These are phyloP conservation scores for Exophiala spinifera DNA, from an alignment of 2,329 filamentous ascomycete genomes.

Conservation along the genomic window DNA sequence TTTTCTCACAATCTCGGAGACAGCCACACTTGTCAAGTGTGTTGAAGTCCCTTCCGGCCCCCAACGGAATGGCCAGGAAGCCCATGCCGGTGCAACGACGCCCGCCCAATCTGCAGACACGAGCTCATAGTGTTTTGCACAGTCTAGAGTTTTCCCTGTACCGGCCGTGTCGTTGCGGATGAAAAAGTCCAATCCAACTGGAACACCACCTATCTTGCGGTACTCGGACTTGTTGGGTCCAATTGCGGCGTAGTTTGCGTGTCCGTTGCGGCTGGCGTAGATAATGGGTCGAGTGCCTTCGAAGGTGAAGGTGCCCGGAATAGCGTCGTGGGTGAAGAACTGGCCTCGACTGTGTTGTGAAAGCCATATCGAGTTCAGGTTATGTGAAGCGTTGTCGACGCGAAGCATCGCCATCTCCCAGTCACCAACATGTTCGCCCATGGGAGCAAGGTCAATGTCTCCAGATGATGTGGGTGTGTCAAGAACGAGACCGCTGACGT, in stretches of 20 bases:
- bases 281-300: conserved; percentile 13
- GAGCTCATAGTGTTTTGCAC: conserved; percentile 15
- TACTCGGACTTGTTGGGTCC: conserved; percentile 12
- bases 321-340: conserved; percentile 9
- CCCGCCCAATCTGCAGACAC: conserved; percentile 8
- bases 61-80: conserved; percentile 16
- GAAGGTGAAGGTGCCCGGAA: conserved; percentile 7
- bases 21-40: conserved; percentile 2
- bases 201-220: conserved; percentile 15
- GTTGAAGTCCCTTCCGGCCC: conserved; percentile 16
- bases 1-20: conserved; percentile 9
- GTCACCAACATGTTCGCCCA: conserved; percentile 16
- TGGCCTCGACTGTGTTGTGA: conserved; percentile 12
- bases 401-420: conserved; percentile 19
- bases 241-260: conserved; percentile 5
- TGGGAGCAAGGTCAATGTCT: conserved; percentile 11
- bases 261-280: conserved; percentile 12
- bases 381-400: conserved; percentile 10
- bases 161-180: conserved; percentile 13
- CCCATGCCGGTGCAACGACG: conserved; percentile 5
- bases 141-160: conserved; percentile 10
- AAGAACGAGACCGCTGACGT: conserved; percentile 12
- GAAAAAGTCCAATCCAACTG: conserved; percentile 14
- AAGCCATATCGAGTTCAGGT: conserved; percentile 12
- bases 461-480: conserved; percentile 13